Base-by-base conservation (phyloP, 2,329 filamentous ascomycete species). In the Penicillium sp. region DNA sequence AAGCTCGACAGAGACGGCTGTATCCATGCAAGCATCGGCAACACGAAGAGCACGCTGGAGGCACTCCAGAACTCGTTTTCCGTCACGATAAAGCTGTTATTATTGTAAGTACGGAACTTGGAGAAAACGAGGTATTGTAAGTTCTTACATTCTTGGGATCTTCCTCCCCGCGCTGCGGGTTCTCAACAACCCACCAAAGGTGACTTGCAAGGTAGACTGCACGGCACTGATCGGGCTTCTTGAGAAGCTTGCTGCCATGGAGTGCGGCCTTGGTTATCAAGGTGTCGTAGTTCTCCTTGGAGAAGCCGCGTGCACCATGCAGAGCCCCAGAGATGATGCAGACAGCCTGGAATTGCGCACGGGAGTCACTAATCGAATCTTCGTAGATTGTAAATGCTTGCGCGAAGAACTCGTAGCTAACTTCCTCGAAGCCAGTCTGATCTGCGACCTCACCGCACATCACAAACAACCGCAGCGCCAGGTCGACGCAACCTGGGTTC, bases 371-470 rank as follows among this genome's bases (percentile, higher is more conserved):
- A 62, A 99, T 90, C 0, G 91, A 89, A 75, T 99, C 95, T 72
- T 99, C 95, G 71, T 99, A 99, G 9, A 98, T 91, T 0, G 93
- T 98, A 68, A 99, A 99, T 0, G 95, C 93, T 75, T 99, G 95
- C 0, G 95, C 95, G 67, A 97, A 98, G 79, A 96, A 99, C 72
- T 99, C 95, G 73, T 99, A 99, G 11, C 92, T 90, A 43, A 96
- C 91, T 77, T 99, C 95, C 73, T 99, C 93, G 65, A 96, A 96
- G 2, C 90, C 90, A 11, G 87, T 91, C 74, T 95, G 88, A 68
- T 97, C 93, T 11, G 95, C 93, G 31, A 96, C 90, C 77, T 97
- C 93, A 22, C 95, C 95, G 69, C 92, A 96, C 43, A 90, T 87
- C 66, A 95, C 89, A 73, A 98, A 99, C 16, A 98, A 81, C 2